These are phyloP conservation scores for Ascochyta rabiei DNA, from an alignment of 2,329 filamentous ascomycete genomes.

Conservation along the genomic window DNA sequence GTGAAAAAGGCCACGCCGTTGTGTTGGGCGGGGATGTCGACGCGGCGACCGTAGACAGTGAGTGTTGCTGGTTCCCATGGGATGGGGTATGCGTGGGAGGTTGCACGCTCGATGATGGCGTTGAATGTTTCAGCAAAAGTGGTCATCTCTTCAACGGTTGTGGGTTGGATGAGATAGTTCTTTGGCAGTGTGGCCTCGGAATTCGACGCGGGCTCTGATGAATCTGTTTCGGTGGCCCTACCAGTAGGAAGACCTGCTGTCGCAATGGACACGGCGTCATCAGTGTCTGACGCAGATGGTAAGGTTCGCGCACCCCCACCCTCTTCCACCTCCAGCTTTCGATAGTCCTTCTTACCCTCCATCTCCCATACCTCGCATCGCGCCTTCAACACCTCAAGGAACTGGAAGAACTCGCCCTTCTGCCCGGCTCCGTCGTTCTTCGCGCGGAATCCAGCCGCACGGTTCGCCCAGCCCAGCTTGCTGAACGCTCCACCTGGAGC, in stretches of 20 bases:
- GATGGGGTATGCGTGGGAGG: constrained; percentile 41
- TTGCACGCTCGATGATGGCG: constrained; percentile 28
- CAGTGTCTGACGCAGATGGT: not conserved
- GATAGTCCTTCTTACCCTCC: constrained; percentile 72
- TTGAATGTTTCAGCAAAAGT: constrained; percentile 31
- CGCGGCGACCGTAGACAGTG: constrained; percentile 67
- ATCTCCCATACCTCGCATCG: constrained; percentile 86
- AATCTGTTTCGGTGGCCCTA: not conserved
- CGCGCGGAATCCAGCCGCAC: constrained; percentile 56
- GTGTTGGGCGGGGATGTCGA: constrained; percentile 64
- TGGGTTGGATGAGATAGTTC: constrained; percentile 43
- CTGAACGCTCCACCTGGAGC: constrained; percentile 41
- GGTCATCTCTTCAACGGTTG: constrained; percentile 27
- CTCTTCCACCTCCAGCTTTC: constrained; percentile 57
- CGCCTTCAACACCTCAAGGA: constrained; percentile 76
- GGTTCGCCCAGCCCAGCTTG: constrained; percentile 49
- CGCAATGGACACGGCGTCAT: not conserved
- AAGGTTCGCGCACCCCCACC: not conserved
- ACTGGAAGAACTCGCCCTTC: constrained; percentile 75
- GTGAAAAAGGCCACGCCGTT: constrained; percentile 67
- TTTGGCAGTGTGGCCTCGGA: constrained; percentile 34
- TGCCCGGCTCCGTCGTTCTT: constrained; percentile 47
- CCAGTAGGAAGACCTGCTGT: constrained; percentile 1
- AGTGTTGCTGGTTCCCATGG: constrained; percentile 56
- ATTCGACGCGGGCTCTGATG: not conserved